Base-by-base conservation (phyloP, 208 protist genomes). In the Trypanosoma grayi region DNA sequence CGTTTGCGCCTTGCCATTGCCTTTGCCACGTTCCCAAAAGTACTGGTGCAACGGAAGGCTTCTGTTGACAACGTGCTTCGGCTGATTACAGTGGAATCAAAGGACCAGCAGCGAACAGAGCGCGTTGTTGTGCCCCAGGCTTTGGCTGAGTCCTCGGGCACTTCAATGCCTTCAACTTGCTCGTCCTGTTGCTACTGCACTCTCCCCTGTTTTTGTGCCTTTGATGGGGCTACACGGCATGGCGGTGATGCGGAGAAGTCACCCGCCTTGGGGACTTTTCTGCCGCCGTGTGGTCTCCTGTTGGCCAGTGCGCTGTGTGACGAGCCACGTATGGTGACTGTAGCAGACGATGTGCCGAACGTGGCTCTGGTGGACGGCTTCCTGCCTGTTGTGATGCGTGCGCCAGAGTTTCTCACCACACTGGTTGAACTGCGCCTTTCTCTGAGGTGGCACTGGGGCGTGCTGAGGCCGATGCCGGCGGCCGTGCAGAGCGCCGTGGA, bases 301-400 rank as follows among this genome's bases (percentile, higher is more conserved):
- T 33, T 71, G 13, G 47, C 57, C 7, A 65, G 39, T 28, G 39
- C 57, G 31, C 44, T n/a, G 36, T 60, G 65, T 20, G 31, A 53
- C 18, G 65, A 71, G 24, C 2, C 65, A 1, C 45, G 37, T n/a
- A 34, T 34, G 25, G 18, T 70, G 4, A 27, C 10, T 37, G 30
- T 71, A 30, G 4, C 50, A 11, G 69, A 65, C 37, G 69, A 75
- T 58, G 53, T 75, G 39, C 54, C 69, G 6, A 61, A 67, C 39
- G 36, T 75, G 13, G 69, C 55, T 8, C 1, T 75, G 14, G 41
- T 75, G 14, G 56, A 75, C 39, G 55, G 61, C 11, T 59, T 64
- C 39, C 1, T 70, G 9, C 69, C 65, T 25, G 56, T 71, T 33
- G 65, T 71, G 22, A 53, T 56, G 37, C 56, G 34, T 0, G 16